These are phyloP conservation scores for Agroathelia rolfsii DNA, from an alignment of 1,284 basidiomycete genomes.

Conservation along the genomic window DNA sequence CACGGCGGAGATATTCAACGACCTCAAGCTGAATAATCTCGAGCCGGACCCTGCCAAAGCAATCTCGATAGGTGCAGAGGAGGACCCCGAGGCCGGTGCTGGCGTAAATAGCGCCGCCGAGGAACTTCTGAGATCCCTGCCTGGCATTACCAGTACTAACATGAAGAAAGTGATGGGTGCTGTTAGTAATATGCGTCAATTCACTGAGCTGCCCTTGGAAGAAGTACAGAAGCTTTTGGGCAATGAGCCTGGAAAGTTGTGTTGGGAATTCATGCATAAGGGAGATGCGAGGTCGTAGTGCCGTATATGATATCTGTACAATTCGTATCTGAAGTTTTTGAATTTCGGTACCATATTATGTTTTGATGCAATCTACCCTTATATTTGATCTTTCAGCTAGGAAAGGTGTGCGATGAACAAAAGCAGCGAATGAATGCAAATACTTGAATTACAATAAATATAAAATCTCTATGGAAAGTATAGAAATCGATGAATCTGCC, in stretches of 20 bases:
- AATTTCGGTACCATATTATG: background rate
- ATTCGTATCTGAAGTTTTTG: background rate
- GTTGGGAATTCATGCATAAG: conserved; percentile 75
- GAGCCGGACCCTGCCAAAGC: conserved; percentile 80
- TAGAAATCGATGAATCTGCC: too few species aligned
- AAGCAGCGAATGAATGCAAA: too few species aligned
- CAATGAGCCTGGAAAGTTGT: conserved; percentile 69
- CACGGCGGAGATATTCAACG: conserved; percentile 86
- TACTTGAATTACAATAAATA: too few species aligned
- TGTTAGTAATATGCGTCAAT: conserved; percentile 65
- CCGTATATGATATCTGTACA: background rate
- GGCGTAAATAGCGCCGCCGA: conserved; percentile 68
- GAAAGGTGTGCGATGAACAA: too few species aligned
- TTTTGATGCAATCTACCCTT: too few species aligned
- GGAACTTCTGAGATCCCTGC: conserved; percentile 64
- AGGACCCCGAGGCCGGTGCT: conserved; percentile 51
- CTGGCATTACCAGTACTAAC: conserved; percentile 81
- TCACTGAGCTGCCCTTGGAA: conserved; percentile 59
- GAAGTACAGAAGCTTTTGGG: conserved; percentile 75
- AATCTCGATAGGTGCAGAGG: conserved; percentile 72
- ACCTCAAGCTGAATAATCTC: conserved; percentile 76
- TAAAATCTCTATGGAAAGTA: too few species aligned
- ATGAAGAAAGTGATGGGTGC: conserved; percentile 78
- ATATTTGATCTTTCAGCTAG: too few species aligned
- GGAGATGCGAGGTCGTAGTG: conserved; percentile 34